A percentile compares a stretch with the other conserved stretches of the same genome.
These are phyloP conservation scores for Herpetospermum pedunculosum DNA, from an alignment of 306 rosid genomes.

Conservation along the genomic window DNA sequence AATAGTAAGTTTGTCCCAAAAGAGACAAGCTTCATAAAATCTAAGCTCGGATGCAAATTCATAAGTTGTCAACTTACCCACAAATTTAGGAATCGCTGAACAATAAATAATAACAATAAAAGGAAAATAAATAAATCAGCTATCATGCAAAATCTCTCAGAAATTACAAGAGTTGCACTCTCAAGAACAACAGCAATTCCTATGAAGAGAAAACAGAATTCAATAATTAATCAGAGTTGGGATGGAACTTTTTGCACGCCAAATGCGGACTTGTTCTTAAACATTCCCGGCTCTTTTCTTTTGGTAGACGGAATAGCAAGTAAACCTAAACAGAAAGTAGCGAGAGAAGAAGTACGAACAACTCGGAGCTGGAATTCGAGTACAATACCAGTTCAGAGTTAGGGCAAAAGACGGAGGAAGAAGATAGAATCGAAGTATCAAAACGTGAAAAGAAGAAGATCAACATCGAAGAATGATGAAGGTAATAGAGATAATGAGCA, in stretches of 20 bases:
- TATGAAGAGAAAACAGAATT: not conserved
- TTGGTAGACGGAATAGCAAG: not conserved
- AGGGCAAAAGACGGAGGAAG: not conserved
- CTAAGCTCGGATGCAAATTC: not conserved
- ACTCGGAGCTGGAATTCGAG: not conserved
- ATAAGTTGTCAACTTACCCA: not conserved
- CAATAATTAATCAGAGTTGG: not conserved
- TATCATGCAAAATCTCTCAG: not conserved
- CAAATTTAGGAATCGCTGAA: not conserved
- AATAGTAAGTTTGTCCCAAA: not conserved
- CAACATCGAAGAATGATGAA: not conserved
- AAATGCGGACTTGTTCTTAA: not conserved
- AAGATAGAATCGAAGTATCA: not conserved
- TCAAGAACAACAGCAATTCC: too few species aligned
- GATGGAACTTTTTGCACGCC: not conserved
- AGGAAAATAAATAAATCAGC: not conserved
- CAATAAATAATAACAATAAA: not conserved
- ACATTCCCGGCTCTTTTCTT: not conserved
- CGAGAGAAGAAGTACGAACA: not conserved
- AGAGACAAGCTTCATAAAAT: not conserved
- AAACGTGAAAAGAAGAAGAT: not conserved
- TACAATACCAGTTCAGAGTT: not conserved
- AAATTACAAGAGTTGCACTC: not conserved
- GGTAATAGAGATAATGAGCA: not conserved
- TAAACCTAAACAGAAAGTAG: not conserved